Evolutionary conservation across 345 rosid species (phyloP).

Genomic region (Psidium friedrichsthalianum): DNA sequence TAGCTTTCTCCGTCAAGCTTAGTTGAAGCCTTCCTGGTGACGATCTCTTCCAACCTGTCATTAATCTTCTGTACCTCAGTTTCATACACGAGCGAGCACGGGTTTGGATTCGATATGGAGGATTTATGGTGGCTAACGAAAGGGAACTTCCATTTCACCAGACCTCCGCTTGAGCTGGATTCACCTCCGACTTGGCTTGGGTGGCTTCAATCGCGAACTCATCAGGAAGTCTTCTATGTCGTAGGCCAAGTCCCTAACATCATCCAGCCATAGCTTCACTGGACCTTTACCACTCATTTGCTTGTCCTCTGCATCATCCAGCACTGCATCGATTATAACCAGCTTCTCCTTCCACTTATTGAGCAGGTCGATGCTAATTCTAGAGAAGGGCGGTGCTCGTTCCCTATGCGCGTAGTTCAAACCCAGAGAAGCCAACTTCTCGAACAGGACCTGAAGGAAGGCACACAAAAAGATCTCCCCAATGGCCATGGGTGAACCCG

Average conservation of each 20-base stretch:
- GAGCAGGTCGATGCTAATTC: background rate
- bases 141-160: background rate
- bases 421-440: too few species aligned
- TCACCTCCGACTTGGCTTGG: background rate
- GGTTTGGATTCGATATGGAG: accelerated
- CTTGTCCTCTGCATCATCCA: background rate
- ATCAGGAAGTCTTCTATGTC: background rate
- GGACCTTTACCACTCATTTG: background rate
- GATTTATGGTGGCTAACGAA: background rate
- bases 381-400: background rate
- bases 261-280: background rate
- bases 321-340: background rate
- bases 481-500: too few species aligned
- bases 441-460: too few species aligned
- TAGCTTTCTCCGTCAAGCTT: background rate
- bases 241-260: background rate
- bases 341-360: background rate
- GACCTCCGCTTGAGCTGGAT: background rate
- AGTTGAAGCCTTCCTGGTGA: background rate
- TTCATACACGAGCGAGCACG: accelerated
- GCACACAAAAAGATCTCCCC: too few species aligned
- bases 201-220: accelerated
- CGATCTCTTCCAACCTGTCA: background rate
- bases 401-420: too few species aligned
- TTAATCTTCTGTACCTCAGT: background rate